Percentiles rank a stretch among this genome's conserved stretches.
phyloP scores from a whole-genome alignment of 2,329 filamentous ascomycete genomes.

The Aspergillus tamarii region DNA sequence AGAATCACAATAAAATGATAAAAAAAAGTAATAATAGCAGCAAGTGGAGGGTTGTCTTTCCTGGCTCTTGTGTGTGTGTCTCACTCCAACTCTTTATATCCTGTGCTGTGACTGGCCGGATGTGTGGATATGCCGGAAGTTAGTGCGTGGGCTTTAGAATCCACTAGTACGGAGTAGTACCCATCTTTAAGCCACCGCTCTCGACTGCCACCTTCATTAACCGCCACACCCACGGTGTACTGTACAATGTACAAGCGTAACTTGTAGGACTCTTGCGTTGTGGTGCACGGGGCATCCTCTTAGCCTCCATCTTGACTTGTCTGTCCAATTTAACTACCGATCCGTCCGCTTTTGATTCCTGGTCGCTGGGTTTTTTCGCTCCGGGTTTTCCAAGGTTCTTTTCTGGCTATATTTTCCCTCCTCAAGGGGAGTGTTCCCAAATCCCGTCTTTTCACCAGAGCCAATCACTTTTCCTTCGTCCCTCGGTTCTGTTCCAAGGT shows the following conservation, averaged over 20 bases:
- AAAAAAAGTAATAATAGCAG: constrained; percentile 1
- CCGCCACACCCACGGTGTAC: neutral
- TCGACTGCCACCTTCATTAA: neutral
- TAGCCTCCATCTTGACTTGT: neutral
- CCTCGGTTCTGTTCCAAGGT: neutral
- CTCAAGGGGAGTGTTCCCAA: neutral
- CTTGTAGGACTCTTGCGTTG: neutral
- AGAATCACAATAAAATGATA: neutral
- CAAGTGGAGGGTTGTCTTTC: constrained; percentile 5
- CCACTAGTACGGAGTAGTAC: neutral
- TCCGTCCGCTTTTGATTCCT: neutral
- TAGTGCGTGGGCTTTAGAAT: constrained; percentile 6
- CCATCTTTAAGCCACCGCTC: neutral
- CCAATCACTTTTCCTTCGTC: neutral
- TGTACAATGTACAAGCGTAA: too few species aligned
- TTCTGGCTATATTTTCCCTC: neutral
- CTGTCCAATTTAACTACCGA: neutral
- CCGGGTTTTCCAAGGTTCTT: neutral
- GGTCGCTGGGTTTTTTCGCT: neutral
- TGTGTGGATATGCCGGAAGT: neutral
- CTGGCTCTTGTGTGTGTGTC: neutral
- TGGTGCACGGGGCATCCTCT: constrained; percentile 5
- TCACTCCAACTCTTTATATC: neutral
- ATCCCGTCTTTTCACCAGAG: neutral
- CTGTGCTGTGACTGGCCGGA: neutral